phyloP scores from a whole-genome alignment of 2,329 filamentous ascomycete species.

The Bipolaris gigantea region DNA sequence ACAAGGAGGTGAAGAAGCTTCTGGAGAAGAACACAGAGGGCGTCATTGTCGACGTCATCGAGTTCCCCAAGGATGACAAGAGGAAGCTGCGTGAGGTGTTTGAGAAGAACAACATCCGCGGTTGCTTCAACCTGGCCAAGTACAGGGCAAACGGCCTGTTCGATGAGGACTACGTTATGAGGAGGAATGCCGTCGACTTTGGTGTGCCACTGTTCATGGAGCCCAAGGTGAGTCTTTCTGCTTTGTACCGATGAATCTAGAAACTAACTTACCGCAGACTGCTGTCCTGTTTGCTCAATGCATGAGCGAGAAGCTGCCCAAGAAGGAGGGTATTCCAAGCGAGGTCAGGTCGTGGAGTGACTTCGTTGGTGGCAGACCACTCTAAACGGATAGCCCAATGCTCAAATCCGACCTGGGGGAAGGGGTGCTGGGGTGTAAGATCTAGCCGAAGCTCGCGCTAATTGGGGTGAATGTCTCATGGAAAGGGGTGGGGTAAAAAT shows the following conservation, averaged over 20 bases:
- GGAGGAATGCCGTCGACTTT: constrained; percentile 97
- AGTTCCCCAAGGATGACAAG: constrained; percentile 97
- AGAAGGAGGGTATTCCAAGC: constrained; percentile 80
- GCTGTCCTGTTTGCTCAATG: constrained; percentile 94
- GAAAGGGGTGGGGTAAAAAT: constrained; percentile 3
- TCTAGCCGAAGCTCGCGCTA: constrained; percentile 5
- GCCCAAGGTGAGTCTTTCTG: constrained; percentile 72
- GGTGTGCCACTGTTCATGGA: constrained; percentile 98
- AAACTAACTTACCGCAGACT: constrained; percentile 61
- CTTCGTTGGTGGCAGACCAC: constrained; percentile 68
- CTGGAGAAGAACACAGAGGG: constrained; percentile 73
- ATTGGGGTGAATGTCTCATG: not conserved
- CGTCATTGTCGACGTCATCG: constrained; percentile 81
- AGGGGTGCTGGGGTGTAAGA: constrained; percentile 5
- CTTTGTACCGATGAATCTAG: not conserved
- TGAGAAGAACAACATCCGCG: constrained; percentile 93
- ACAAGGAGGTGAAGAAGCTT: constrained; percentile 77
- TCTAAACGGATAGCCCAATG: constrained; percentile 21
- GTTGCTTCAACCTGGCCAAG: constrained; percentile 92
- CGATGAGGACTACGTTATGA: constrained; percentile 98
- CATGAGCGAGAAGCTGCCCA: constrained; percentile 94
- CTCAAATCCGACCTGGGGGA: not conserved
- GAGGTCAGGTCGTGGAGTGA: constrained; percentile 96
- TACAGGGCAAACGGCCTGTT: constrained; percentile 78
- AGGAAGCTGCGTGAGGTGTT: constrained; percentile 91